These are phyloP conservation scores for Pichia paraexigua DNA, from an alignment of 805 yeast genomes.

Conservation along the genomic window DNA sequence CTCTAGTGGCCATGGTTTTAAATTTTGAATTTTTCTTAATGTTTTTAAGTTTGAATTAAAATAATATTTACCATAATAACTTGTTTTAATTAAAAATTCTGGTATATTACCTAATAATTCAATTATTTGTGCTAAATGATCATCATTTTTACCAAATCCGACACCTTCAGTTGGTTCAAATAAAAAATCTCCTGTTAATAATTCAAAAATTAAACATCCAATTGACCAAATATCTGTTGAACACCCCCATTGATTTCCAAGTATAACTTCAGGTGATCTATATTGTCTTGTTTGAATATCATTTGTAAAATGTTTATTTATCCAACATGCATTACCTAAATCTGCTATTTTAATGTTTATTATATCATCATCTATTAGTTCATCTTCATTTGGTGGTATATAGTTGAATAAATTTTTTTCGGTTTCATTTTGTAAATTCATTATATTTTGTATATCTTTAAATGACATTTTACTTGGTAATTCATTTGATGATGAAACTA, in stretches of 20 bases:
- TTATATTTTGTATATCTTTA: conserved; percentile 29
- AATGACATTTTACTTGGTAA: conserved; percentile 20
- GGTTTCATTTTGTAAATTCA: conserved; percentile 31
- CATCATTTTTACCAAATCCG: conserved; percentile 82
- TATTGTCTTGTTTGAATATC: conserved; percentile 91
- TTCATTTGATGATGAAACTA: conserved; percentile 1
- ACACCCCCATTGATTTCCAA: conserved; percentile 89
- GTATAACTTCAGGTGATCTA: conserved; percentile 79
- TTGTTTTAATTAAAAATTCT: conserved; percentile 55
- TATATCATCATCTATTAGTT: conserved; percentile 37
- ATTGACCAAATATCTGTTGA: conserved; percentile 94
- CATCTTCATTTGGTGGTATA: conserved; percentile 31
- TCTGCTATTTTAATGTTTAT: conserved; percentile 87
- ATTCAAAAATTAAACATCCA: conserved; percentile 85
- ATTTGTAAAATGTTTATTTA: conserved; percentile 71
- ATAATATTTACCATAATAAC: conserved; percentile 44
- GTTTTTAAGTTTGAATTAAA: conserved; percentile 31
- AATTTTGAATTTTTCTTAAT: conserved; percentile 66
- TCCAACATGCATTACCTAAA: conserved; percentile 86
- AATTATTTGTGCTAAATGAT: conserved; percentile 91
- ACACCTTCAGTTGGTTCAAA: conserved; percentile 83
- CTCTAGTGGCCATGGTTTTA: conserved; percentile 84
- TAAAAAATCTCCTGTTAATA: conserved; percentile 87
- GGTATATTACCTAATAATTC: conserved; percentile 41
- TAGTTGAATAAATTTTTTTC: conserved; percentile 24